phyloP scores from a whole-genome alignment of 768 basidiomycete species.

The Lactifluus echinatus region DNA sequence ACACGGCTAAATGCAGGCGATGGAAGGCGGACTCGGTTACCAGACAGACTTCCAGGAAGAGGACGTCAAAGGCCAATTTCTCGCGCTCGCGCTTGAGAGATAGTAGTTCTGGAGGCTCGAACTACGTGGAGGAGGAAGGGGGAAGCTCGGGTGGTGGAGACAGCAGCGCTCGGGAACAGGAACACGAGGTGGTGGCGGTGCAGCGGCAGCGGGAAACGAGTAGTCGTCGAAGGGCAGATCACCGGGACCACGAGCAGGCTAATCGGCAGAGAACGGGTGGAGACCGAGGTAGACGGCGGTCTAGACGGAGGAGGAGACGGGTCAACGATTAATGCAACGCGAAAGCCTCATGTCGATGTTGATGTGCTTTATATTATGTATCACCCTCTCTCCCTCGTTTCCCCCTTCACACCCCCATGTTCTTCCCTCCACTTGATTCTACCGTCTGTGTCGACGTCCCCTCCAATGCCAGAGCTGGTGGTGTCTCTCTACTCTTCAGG shows the following conservation, averaged over 20 bases:
- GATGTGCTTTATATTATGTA: constrained; percentile 1
- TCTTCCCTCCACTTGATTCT: constrained; percentile 20
- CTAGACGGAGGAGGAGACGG: constrained; percentile 6
- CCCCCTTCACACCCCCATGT: constrained; percentile 3
- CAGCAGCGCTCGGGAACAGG: background rate
- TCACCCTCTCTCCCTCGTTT: background rate
- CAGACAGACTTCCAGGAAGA: background rate
- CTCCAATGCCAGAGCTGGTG: constrained; percentile 4
- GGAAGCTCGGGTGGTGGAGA: background rate
- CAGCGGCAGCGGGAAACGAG: background rate
- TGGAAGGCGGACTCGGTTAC: constrained; percentile 8
- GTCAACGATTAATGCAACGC: background rate
- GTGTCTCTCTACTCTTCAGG: constrained; percentile 17
- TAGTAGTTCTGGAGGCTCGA: background rate
- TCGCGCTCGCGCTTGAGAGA: background rate
- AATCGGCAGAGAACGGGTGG: constrained; percentile 2
- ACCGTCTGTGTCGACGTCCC: constrained; percentile 15
- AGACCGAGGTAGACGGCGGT: constrained; percentile 9
- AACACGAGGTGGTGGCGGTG: constrained; percentile 1
- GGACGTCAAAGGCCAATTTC: background rate
- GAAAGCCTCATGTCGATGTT: constrained; percentile 3
- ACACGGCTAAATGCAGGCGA: constrained; percentile 10
- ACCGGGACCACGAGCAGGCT: background rate
- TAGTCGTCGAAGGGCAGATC: background rate
- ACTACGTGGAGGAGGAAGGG: constrained; percentile 1